Conservation (phyloP, 305 asterid genomes). For the Coffea humblotiana region DNA sequence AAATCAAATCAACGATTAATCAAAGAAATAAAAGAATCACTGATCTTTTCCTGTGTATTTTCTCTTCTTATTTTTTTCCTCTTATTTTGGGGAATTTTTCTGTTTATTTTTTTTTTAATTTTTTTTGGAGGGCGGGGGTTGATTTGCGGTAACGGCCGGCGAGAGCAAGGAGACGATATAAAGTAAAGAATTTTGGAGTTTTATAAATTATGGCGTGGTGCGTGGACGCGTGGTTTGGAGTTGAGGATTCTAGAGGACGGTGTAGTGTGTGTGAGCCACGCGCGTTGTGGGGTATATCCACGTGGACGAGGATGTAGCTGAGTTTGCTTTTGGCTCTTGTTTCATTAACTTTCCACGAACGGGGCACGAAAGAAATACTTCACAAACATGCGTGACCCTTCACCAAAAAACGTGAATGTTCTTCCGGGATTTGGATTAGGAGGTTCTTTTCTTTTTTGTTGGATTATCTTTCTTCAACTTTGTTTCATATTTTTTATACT, state of each 20-base stretch:
- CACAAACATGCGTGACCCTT: no score
- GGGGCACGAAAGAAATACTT: background rate
- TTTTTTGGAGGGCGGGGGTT: background rate
- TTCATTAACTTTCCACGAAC: background rate
- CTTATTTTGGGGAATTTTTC: background rate
- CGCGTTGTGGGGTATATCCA: background rate
- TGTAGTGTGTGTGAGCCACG: background rate
- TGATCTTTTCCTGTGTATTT: background rate
- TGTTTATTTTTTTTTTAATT: background rate
- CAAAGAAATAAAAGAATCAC: background rate
- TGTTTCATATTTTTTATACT: no score
- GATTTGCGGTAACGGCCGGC: slow-evolving; percentile 24
- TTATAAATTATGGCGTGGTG: background rate
- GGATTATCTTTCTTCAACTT: no score
- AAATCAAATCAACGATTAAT: background rate
- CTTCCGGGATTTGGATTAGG: no score
- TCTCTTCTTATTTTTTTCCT: background rate
- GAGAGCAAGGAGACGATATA: background rate
- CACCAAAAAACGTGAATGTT: no score
- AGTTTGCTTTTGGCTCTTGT: background rate
- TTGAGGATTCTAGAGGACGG: background rate
- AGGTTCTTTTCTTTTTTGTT: no score
- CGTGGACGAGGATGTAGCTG: background rate
- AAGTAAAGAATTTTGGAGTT: slow-evolving; percentile 11
- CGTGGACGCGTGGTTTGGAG: background rate